These are phyloP conservation scores for Trichoderma harzianum DNA, from an alignment of 2,329 filamentous ascomycete genomes.

Conservation along the genomic window DNA sequence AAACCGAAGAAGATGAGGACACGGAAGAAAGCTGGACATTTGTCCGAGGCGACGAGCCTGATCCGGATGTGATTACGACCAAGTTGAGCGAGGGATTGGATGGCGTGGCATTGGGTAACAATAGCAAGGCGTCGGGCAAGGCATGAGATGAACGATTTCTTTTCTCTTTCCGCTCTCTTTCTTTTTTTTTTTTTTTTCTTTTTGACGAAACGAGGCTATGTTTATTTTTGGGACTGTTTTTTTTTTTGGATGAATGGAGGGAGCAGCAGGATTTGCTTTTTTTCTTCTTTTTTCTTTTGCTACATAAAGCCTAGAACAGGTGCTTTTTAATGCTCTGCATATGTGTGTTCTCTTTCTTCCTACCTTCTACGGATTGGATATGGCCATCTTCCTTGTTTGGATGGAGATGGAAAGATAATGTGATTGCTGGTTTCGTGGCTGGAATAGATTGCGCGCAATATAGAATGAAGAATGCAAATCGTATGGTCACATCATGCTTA, in stretches of 20 bases:
- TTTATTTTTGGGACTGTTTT: neutral
- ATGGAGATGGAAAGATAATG: neutral
- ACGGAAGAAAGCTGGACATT: constrained; percentile 89
- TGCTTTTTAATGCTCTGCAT: neutral
- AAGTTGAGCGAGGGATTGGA: constrained; percentile 37
- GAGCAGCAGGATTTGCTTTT: neutral
- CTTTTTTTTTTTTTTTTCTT: neutral
- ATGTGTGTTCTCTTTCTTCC: neutral
- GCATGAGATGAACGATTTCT: constrained; percentile 2
- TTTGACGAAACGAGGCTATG: neutral
- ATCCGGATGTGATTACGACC: constrained; percentile 42
- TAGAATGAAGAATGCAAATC: constrained; percentile 10
- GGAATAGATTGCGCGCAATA: constrained; percentile 2
- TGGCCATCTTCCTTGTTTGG: neutral
- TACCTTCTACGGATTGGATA: neutral
- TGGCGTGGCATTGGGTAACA: constrained; percentile 25
- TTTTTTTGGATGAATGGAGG: neutral
- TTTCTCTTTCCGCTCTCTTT: neutral
- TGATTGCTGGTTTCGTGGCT: neutral
- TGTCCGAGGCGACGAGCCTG: constrained; percentile 58
- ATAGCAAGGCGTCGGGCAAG: constrained; percentile 20
- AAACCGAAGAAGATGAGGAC: constrained; percentile 49
- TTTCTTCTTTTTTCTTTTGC: neutral
- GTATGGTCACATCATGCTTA: no score
- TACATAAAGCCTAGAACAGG: neutral